Conservation (phyloP, 805 yeast genomes). For the Vanderwaltozyma tropicalis region DNA sequence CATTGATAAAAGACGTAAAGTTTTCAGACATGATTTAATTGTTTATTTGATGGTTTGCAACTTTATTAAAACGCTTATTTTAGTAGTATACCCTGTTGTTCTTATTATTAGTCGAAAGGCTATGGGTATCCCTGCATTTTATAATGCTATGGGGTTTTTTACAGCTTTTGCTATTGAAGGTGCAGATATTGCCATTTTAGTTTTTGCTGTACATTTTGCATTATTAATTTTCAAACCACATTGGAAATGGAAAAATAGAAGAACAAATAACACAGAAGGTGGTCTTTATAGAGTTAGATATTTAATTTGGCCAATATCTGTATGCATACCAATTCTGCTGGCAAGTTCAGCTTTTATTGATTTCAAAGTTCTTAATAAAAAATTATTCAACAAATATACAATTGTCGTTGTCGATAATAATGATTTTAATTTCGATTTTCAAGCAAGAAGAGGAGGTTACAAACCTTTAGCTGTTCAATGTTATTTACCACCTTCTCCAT, state of each 20-base stretch:
- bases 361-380: slow-evolving; percentile 11
- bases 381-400: slow-evolving; percentile 9
- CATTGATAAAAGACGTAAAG: slow-evolving; percentile 51
- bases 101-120: slow-evolving; percentile 31
- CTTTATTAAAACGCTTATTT: slow-evolving; percentile 57
- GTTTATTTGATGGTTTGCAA: slow-evolving; percentile 61
- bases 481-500: slow-evolving; percentile 60
- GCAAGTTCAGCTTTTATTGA: slow-evolving; percentile 65
- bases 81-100: slow-evolving; percentile 59
- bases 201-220: slow-evolving; percentile 76
- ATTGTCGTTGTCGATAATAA: slow-evolving; percentile 20
- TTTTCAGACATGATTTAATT: slow-evolving; percentile 64
- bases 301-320: slow-evolving; percentile 46
- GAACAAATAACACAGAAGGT: slow-evolving; percentile 47
- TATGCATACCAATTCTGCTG: slow-evolving; percentile 52
- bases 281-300: slow-evolving; percentile 56
- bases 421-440: slow-evolving; percentile 11
- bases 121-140: slow-evolving; percentile 31
- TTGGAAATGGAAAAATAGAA: slow-evolving; percentile 32
- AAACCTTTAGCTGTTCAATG: slow-evolving; percentile 63
- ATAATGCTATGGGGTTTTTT: slow-evolving; percentile 67
- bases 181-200: slow-evolving; percentile 71
- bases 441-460: slow-evolving; percentile 39
- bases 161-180: slow-evolving; percentile 77
- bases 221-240: slow-evolving; percentile 59